A percentile compares a stretch with the other conserved stretches of the same genome.
phyloP scores from a whole-genome alignment of 2,329 filamentous ascomycete genomes.

The Aureobasidium mangrovei region DNA sequence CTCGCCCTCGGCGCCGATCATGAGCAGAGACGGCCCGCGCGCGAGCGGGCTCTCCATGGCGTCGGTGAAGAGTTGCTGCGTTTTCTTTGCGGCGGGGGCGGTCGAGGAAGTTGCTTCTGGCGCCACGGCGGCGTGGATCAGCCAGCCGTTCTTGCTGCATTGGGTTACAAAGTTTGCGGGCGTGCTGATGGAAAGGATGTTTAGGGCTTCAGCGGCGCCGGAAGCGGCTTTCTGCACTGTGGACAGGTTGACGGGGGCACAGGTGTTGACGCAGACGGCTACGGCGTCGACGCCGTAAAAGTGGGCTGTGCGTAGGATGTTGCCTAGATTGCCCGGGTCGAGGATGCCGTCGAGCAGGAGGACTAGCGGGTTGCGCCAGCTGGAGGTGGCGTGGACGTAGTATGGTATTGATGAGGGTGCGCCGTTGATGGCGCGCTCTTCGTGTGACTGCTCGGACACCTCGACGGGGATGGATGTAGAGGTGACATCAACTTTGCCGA shows the following conservation, averaged over 20 bases:
- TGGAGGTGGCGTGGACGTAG: constrained; percentile 21
- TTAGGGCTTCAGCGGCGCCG: constrained; percentile 74
- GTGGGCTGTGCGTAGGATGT: constrained; percentile 76
- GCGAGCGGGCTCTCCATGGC: constrained; percentile 13
- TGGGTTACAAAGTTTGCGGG: constrained; percentile 60
- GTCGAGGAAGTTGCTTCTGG: constrained; percentile 24
- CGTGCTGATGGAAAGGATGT: constrained; percentile 60
- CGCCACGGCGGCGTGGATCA: constrained; percentile 64
- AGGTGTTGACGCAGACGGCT: constrained; percentile 61
- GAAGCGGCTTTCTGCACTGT: constrained; percentile 80
- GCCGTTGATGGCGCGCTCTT: constrained; percentile 69
- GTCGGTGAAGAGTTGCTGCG: neutral
- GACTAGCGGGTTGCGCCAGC: constrained; percentile 57
- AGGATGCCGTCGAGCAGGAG: constrained; percentile 63
- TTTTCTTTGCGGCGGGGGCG: neutral
- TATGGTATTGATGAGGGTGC: constrained; percentile 31
- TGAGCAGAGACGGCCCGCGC: constrained; percentile 57
- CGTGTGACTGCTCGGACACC: constrained; percentile 56
- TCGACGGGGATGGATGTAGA: constrained; percentile 48
- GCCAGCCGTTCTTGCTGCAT: constrained; percentile 68
- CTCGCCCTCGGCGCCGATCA: constrained; percentile 74
- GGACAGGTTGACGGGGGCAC: constrained; percentile 64
- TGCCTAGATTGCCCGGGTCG: constrained; percentile 85
- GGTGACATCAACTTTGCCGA: constrained; percentile 25
- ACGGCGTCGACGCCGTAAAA: constrained; percentile 87